A percentile compares a stretch with the other conserved stretches of the same genome.
These are phyloP conservation scores for Fomitopsis serialis DNA, from an alignment of 768 basidiomycete species.

Conservation along the genomic window DNA sequence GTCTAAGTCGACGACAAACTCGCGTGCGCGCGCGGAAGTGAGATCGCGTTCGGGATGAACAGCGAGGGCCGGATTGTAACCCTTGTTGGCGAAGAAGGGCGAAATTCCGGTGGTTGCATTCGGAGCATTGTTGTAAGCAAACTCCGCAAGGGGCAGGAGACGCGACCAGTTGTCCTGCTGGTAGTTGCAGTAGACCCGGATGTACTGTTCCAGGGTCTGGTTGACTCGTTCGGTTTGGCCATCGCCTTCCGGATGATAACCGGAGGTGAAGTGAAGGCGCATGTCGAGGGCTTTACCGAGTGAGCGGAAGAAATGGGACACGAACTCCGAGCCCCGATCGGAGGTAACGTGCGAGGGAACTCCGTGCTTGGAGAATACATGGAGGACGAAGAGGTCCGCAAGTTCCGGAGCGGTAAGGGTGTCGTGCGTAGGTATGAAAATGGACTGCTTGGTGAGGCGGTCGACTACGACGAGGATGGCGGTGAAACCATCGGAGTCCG, in stretches of 20 bases:
- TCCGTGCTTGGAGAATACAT: slow-evolving; percentile 11
- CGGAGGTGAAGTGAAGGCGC: slow-evolving; percentile 24
- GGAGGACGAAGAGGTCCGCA: slow-evolving; percentile 2
- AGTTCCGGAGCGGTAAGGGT: slow-evolving; percentile 4
- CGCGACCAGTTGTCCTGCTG: slow-evolving; percentile 41
- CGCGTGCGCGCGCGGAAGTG: too few species aligned
- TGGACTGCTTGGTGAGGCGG: not conserved
- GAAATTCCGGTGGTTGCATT: slow-evolving; percentile 24
- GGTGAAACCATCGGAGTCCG: slow-evolving; percentile 3
- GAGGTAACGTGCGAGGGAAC: slow-evolving; percentile 12
- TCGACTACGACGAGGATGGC: slow-evolving; percentile 19
- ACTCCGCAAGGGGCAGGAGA: slow-evolving; percentile 35
- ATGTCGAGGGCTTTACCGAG: slow-evolving; percentile 8
- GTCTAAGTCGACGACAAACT: too few species aligned
- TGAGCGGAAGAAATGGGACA: slow-evolving; percentile 8
- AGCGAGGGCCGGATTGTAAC: too few species aligned
- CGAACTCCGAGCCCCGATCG: slow-evolving; percentile 12
- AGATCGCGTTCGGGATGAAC: too few species aligned
- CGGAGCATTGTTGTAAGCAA: slow-evolving; percentile 33
- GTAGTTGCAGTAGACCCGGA: slow-evolving; percentile 30
- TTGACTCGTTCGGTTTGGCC: slow-evolving; percentile 33
- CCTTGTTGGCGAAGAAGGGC: too few species aligned
- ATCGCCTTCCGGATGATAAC: slow-evolving; percentile 42
- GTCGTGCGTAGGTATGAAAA: slow-evolving; percentile 6
- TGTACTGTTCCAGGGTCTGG: slow-evolving; percentile 32